Percentiles rank a stretch among this genome's conserved stretches.
These are phyloP conservation scores for Eremothecium cymbalariae DNA, from an alignment of 1,139 yeast species.

Conservation along the genomic window DNA sequence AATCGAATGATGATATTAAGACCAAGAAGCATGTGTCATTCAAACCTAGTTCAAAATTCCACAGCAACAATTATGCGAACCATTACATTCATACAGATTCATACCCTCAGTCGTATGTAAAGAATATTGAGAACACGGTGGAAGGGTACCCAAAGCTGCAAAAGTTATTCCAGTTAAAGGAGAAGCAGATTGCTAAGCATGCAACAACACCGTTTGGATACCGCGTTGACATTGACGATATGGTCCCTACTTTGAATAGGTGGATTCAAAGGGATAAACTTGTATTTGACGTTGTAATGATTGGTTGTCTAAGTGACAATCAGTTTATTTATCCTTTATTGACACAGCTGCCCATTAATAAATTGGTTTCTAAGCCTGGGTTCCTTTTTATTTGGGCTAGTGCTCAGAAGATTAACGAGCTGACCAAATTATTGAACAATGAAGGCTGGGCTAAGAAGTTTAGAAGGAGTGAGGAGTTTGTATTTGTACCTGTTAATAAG, in stretches of 20 bases:
- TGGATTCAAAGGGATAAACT: constrained; percentile 55
- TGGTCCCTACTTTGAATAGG: constrained; percentile 46
- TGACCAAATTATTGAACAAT: constrained; percentile 48
- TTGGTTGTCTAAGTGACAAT: constrained; percentile 74
- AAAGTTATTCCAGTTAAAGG: constrained; percentile 55
- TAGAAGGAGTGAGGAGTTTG: constrained; percentile 80
- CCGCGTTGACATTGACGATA: constrained; percentile 43
- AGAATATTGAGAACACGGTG: constrained; percentile 56
- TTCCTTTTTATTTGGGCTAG: constrained; percentile 83
- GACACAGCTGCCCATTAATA: constrained; percentile 58
- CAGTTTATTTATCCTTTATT: constrained; percentile 57
- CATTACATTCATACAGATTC: constrained; percentile 55
- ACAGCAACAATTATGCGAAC: constrained; percentile 60
- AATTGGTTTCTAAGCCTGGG: constrained; percentile 76
- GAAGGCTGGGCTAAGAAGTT: constrained; percentile 65
- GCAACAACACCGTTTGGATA: constrained; percentile 62
- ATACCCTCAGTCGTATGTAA: constrained; percentile 54
- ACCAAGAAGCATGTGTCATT: constrained; percentile 15
- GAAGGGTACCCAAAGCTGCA: constrained; percentile 83
- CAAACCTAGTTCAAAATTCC: constrained; percentile 21
- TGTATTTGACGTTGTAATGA: constrained; percentile 83
- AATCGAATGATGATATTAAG: constrained; percentile 3
- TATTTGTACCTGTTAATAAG: constrained; percentile 54
- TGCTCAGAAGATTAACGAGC: constrained; percentile 56
- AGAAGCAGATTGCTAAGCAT: constrained; percentile 40